phyloP scores from a whole-genome alignment of 768 basidiomycete species.

The Suillus subalutaceus region DNA sequence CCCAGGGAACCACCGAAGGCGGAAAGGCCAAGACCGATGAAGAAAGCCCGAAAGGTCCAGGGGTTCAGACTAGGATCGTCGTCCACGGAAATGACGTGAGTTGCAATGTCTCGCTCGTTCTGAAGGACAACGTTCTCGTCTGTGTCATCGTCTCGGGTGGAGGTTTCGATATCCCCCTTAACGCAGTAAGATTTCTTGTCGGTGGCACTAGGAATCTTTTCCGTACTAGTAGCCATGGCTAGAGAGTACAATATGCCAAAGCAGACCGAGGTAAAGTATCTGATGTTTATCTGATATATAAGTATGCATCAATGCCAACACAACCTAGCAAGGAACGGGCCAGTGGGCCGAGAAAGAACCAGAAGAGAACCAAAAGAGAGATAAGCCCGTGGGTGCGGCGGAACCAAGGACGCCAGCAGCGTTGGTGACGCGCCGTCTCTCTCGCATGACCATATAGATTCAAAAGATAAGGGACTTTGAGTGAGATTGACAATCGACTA shows the following conservation, averaged over 20 bases:
- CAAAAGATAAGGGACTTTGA: neutral
- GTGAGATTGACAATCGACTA: neutral
- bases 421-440: neutral
- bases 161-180: slow-evolving; percentile 38
- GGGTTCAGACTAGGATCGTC: slow-evolving; percentile 33
- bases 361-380: neutral
- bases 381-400: neutral
- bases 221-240: slow-evolving; percentile 12
- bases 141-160: slow-evolving; percentile 11
- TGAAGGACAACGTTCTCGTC: slow-evolving; percentile 31
- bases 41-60: slow-evolving; percentile 47
- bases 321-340: neutral
- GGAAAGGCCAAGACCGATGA: slow-evolving; percentile 58
- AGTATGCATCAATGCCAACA: neutral
- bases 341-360: neutral
- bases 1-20: slow-evolving; percentile 54
- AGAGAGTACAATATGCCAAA: slow-evolving; percentile 4
- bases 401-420: neutral
- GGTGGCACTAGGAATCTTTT: slow-evolving; percentile 9
- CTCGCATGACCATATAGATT: neutral
- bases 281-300: neutral
- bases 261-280: neutral
- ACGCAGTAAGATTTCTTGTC: slow-evolving; percentile 29
- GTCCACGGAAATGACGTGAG: slow-evolving; percentile 47
- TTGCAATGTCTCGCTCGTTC: slow-evolving; percentile 50